Evolutionary conservation across 495 filamentous ascomycete genomes (phyloP), one percentile per base, ranked within the genome.

Genomic region (Podospora conica): DNA sequence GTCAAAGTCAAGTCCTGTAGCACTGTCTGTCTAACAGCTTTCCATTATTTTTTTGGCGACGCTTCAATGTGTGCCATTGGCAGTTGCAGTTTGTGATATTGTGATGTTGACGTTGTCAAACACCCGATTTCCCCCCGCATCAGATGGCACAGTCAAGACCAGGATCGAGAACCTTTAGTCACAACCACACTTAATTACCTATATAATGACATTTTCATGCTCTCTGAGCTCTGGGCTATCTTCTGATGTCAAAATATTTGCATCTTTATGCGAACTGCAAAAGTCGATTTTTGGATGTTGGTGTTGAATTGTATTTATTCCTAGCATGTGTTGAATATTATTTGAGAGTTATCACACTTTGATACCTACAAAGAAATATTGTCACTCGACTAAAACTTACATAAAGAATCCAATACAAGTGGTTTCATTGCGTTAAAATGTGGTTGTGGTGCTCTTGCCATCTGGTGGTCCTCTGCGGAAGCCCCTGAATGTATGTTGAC

Each of bases 251-350:
- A 7, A 0, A n/a, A 0, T n/a, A 0, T 9, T 2, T 48, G 18
- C 3, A 9, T n/a, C 1, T n/a, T 0, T 0, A n/a, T 8, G 6
- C 0, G 6, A n/a, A 48, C 5, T 2, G 6, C 15, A 48, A 48
- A 48, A 48, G 40, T 48, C 40, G 18, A 48, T 2, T 8, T 48
- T 48, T 5, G 0, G 7, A 48, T 48, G 40, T 48, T 48, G 15
- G 18, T 48, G 40, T 48, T 48, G 18, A 48, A n/a, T 48, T 48
- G 40, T 2, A 48, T 48, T 48, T 48, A 8, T 48, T 48, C 1
- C 2, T 1, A n/a, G n/a, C 3, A 9, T n/a, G 6, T 3, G 18
- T 2, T 8, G 6, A 48, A 48, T n/a, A 48, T 48, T 48, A 48
- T 6, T n/a, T 48, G 6, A 2, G 15, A n/a, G 15, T n/a, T 48